Base-by-base conservation (phyloP, 768 basidiomycete genomes). In the Trichaptum fuscoviolaceum region DNA sequence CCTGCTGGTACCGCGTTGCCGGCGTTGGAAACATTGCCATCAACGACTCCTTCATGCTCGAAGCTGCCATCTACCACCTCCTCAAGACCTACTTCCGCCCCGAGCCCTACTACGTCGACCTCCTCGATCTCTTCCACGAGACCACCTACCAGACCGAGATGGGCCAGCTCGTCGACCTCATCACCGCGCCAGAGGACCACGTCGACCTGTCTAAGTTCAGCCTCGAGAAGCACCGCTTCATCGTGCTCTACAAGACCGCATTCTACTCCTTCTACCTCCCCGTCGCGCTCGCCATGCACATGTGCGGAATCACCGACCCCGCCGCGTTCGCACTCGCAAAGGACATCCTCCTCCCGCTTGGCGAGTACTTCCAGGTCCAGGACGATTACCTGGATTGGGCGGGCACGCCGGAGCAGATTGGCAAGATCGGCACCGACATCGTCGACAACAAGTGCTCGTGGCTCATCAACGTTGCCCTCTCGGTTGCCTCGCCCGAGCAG, bases 261-360 rank as follows among this genome's bases (percentile, higher is more conserved):
- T 96, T 85, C 80, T 99, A 99, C 79, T 97, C 94, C 34, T 99
- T 99, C 85, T 97, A 98, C 81, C 93, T 99, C 69, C 95, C 97
- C 61, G 94, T 99, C 69, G 97, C 96, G 17, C 88, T 95, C 69
- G 95, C 95, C 12, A 89, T 99, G 88, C 85, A 89, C 76, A 81
- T 95, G 76, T 85, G 83, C 71, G 80, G 81, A 63, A 83, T 93
- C 64, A 86, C 90, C 15, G 79, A 80, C 58, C 75, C 79, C 36
- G 84, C 86, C 71, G 74, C 70, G 24, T 96, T 92, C 81, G 84
- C 88, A 58, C 75, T 87, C 69, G 91, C 96, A 0, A 80, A 86
- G 42, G 83, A 85, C 59, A 95, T 99, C 75, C 86, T 99, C 57
- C 79, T 99, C 65, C 93, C 93, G 4, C 84, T 99, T 66, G 96